Evolutionary conservation across 2,329 filamentous ascomycete species (phyloP).

Genomic region (Diaporthe citri): DNA sequence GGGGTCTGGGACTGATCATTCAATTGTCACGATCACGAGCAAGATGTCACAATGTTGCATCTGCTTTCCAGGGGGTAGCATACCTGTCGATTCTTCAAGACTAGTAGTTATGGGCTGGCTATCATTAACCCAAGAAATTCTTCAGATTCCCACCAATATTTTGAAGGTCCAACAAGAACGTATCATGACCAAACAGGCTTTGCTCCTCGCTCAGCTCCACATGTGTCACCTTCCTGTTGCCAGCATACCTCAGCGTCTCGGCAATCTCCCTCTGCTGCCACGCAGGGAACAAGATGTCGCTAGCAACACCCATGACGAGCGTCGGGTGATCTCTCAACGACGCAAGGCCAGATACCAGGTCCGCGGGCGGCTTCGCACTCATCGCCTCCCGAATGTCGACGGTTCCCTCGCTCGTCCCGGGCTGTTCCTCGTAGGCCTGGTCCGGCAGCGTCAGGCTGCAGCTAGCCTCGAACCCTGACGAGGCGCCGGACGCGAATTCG

Average conservation of each 20-base stretch:
- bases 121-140: constrained; percentile 75
- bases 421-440: constrained; percentile 87
- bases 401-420: constrained; percentile 57
- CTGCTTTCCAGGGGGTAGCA: too few relatives aligned
- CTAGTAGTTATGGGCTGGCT: neutral
- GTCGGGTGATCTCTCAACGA: constrained; percentile 81
- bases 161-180: constrained; percentile 91
- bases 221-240: constrained; percentile 86
- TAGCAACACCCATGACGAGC: constrained; percentile 92
- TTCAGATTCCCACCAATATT: constrained; percentile 89
- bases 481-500: constrained; percentile 64
- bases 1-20: neutral
- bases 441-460: constrained; percentile 89
- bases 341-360: constrained; percentile 82
- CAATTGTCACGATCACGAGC: too few relatives aligned
- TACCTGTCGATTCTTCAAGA: neutral
- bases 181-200: constrained; percentile 96
- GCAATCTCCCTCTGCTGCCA: constrained; percentile 98
- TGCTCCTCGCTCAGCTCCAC: constrained; percentile 94
- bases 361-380: constrained; percentile 74
- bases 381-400: constrained; percentile 41
- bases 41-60: too few relatives aligned
- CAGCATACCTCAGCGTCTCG: constrained; percentile 80
- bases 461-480: constrained; percentile 56
- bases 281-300: constrained; percentile 95